A percentile compares a stretch with the other conserved stretches of the same genome.
phyloP scores from a whole-genome alignment of 2,329 filamentous ascomycete genomes.

The Calonectria hawksworthii region DNA sequence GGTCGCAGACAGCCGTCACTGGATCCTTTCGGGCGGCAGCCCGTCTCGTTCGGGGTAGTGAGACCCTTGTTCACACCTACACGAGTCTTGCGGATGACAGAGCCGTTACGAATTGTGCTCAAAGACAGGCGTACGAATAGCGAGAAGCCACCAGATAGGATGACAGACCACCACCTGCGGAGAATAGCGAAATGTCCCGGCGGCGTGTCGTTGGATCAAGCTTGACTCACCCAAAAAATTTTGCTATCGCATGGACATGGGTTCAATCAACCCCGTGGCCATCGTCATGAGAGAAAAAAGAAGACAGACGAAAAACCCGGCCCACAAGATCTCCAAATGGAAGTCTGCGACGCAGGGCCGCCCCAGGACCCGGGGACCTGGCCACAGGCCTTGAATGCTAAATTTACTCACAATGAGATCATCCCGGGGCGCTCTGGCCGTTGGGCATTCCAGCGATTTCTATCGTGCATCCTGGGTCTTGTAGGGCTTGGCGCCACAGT shows the following conservation, averaged over 20 bases:
- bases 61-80: neutral
- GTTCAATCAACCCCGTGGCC: neutral
- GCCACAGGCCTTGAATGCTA: constrained; percentile 25
- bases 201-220: neutral
- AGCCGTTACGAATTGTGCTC: constrained; percentile 10
- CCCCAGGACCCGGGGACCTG: neutral
- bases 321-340: neutral
- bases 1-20: neutral
- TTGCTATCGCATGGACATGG: constrained; percentile 13
- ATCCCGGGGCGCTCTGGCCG: constrained; percentile 15
- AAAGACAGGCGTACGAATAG: neutral
- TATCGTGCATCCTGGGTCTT: constrained; percentile 32
- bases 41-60: constrained; percentile 17
- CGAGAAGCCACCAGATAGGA: neutral
- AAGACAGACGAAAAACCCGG: neutral
- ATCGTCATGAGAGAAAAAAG: neutral
- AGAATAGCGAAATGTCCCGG: constrained; percentile 16
- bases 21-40: neutral
- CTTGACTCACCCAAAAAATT: constrained; percentile 10
- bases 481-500: constrained; percentile 29
- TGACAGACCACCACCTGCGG: neutral
- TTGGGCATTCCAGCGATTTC: constrained; percentile 27
- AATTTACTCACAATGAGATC: constrained; percentile 37
- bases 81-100: constrained; percentile 13
- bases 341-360: neutral